phyloP scores from a whole-genome alignment of 2,329 filamentous ascomycete species.

The Fusarium fujikuroi region DNA sequence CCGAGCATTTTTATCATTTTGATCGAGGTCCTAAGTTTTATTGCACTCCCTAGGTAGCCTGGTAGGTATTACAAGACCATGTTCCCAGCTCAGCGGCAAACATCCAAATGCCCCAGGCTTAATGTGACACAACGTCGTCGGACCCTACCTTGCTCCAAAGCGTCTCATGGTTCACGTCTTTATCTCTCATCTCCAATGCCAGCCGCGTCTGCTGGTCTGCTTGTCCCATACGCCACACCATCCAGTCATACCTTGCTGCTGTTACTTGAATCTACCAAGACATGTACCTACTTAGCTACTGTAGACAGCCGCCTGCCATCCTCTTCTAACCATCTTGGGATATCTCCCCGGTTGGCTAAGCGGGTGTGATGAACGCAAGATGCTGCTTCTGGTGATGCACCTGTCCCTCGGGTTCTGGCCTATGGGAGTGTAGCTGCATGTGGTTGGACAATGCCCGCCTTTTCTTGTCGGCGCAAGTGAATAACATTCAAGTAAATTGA shows the following conservation, averaged over 20 bases:
- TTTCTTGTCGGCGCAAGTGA: neutral
- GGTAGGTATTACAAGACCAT: neutral
- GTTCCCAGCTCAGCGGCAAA: constrained; percentile 25
- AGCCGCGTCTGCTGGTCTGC: constrained; percentile 29
- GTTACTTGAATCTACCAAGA: constrained; percentile 16
- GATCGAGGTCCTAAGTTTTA: neutral
- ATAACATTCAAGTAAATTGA: neutral
- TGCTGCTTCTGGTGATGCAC: constrained; percentile 35
- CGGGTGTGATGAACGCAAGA: constrained; percentile 35
- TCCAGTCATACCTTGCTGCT: constrained; percentile 15
- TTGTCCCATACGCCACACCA: constrained; percentile 32
- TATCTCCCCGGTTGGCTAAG: constrained; percentile 33
- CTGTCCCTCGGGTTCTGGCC: constrained; percentile 23
- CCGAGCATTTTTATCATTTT: neutral
- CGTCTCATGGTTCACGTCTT: neutral
- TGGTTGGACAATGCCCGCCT: constrained; percentile 20
- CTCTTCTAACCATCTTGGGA: constrained; percentile 33
- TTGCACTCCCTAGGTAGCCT: neutral
- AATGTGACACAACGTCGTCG: constrained; percentile 26
- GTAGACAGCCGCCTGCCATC: constrained; percentile 23
- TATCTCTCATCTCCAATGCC: constrained; percentile 31
- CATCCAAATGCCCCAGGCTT: constrained; percentile 24
- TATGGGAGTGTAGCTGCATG: constrained; percentile 10
- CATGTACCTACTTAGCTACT: constrained; percentile 3
- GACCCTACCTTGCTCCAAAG: constrained; percentile 16